Percentiles rank a stretch among this genome's conserved stretches.
phyloP scores from a whole-genome alignment of 2,329 filamentous ascomycete genomes.

The Nemania sp. region DNA sequence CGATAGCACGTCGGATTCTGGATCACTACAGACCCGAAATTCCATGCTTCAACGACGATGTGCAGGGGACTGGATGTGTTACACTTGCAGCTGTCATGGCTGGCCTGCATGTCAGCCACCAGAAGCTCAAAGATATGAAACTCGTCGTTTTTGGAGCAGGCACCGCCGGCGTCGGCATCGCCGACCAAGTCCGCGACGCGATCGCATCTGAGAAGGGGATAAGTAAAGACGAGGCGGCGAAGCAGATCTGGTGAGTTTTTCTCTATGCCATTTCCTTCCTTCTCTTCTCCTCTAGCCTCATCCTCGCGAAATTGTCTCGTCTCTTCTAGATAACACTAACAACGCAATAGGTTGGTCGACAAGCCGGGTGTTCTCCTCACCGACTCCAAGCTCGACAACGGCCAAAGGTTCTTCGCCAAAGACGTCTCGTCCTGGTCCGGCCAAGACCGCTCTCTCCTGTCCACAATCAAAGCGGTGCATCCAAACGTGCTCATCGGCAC shows the following conservation, averaged over 20 bases:
- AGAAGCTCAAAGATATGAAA: slow-evolving; percentile 75
- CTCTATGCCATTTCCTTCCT: not conserved
- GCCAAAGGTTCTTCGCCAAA: slow-evolving; percentile 76
- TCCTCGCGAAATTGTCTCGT: not conserved
- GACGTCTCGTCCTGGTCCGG: slow-evolving; percentile 72
- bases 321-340: slow-evolving; percentile 19
- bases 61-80: slow-evolving; percentile 90
- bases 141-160: slow-evolving; percentile 85
- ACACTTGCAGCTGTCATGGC: slow-evolving; percentile 86
- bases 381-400: slow-evolving; percentile 70
- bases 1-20: slow-evolving; percentile 70
- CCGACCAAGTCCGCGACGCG: slow-evolving; percentile 84
- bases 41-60: slow-evolving; percentile 91
- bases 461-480: slow-evolving; percentile 76
- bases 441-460: slow-evolving; percentile 69
- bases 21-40: slow-evolving; percentile 80
- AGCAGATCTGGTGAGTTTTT: slow-evolving; percentile 77
- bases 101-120: slow-evolving; percentile 75
- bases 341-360: slow-evolving; percentile 76
- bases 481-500: slow-evolving; percentile 88
- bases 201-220: slow-evolving; percentile 77
- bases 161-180: slow-evolving; percentile 85
- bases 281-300: no score
- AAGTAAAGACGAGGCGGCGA: slow-evolving; percentile 77
- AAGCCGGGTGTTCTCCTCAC: slow-evolving; percentile 81